These are phyloP conservation scores for Dryadomyces quercivorus DNA, from an alignment of 2,329 filamentous ascomycete genomes.

Conservation along the genomic window DNA sequence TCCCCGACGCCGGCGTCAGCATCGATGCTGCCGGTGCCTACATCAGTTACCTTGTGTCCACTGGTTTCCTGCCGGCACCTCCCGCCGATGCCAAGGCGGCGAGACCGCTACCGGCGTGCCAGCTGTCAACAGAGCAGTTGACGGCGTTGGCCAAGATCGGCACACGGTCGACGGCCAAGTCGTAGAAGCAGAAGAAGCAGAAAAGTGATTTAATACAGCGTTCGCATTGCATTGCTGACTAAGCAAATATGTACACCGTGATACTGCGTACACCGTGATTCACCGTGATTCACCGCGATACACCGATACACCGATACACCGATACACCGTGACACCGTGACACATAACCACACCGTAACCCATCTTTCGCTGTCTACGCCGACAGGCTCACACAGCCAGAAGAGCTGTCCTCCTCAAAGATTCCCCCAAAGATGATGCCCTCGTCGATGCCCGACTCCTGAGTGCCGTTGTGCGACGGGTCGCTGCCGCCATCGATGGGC, in stretches of 20 bases:
- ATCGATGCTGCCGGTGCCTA: conserved; percentile 51
- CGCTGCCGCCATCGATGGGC: conserved; percentile 30
- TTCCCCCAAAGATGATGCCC: conserved; percentile 37
- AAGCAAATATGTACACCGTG: no score
- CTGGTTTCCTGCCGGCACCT: conserved; percentile 47
- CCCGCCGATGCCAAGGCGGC: conserved; percentile 2
- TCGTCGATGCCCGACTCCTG: conserved; percentile 37
- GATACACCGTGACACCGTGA: no score
- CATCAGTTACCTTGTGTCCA: conserved; percentile 47
- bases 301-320: no score
- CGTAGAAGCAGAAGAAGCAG: neutral
- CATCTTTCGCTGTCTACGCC: no score
- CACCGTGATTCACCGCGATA: no score
- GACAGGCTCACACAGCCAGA: conserved; percentile 25
- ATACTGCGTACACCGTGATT: no score
- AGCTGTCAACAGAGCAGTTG: neutral
- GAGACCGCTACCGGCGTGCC: neutral
- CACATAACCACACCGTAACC: no score
- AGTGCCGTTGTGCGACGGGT: conserved; percentile 34
- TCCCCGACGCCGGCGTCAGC: conserved; percentile 40
- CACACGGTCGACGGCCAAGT: neutral
- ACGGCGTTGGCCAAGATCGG: neutral
- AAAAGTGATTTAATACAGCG: neutral
- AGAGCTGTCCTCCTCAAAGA: conserved; percentile 39
- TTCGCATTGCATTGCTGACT: no score